Evolutionary conservation across 2,329 filamentous ascomycete species (phyloP).

Genomic region (Monosporascus sp.): DNA sequence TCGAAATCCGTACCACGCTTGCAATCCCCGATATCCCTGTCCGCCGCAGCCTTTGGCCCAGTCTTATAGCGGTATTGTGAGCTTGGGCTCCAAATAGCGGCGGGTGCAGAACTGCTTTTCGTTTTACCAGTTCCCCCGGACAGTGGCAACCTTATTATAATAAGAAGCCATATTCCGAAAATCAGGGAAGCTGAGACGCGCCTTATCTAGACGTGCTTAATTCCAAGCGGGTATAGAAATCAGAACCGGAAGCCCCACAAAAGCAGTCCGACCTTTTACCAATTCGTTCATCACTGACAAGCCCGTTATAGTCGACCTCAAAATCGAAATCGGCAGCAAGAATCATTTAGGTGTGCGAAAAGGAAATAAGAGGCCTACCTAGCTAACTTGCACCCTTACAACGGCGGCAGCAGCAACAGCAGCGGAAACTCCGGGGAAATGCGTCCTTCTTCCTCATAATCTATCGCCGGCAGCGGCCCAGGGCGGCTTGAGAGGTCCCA

Average conservation of each 20-base stretch:
- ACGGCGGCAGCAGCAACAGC: no score
- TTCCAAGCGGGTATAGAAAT: conserved; percentile 22
- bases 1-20: conserved; percentile 27
- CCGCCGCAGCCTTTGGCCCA: conserved; percentile 56
- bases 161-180: neutral
- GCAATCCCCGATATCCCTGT: conserved; percentile 29
- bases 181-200: conserved; percentile 12
- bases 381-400: neutral
- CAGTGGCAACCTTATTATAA: neutral
- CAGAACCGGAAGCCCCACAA: conserved; percentile 32
- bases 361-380: neutral
- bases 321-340: neutral
- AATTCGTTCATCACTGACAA: conserved; percentile 39
- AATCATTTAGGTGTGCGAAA: neutral
- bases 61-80: conserved; percentile 38
- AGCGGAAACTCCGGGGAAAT: no score
- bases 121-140: conserved; percentile 16
- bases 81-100: conserved; percentile 50
- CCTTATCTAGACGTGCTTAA: conserved; percentile 12
- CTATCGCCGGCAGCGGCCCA: neutral
- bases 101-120: conserved; percentile 26
- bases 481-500: neutral
- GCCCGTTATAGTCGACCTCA: conserved; percentile 5
- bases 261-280: conserved; percentile 44
- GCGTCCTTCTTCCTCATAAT: neutral